Conservation (phyloP, 2,329 filamentous ascomycete species). For the Myriangium duriaei region DNA sequence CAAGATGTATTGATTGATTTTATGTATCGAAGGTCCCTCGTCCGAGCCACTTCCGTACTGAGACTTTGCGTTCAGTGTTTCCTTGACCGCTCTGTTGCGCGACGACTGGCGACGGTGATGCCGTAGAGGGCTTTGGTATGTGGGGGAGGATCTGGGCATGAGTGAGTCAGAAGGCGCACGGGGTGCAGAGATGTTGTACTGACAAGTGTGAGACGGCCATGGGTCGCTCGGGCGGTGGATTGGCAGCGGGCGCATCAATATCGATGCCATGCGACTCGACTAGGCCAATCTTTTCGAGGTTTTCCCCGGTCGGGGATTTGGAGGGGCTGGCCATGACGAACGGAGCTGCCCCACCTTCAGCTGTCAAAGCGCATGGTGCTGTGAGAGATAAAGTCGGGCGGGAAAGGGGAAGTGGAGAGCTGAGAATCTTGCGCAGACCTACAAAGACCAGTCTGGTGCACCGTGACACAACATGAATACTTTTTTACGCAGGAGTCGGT, state of each 20-base stretch:
- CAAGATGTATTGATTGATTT: conserved; percentile 91
- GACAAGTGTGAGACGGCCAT: conserved; percentile 39
- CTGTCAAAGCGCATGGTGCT: conserved; percentile 4
- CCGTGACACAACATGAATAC: too few species aligned
- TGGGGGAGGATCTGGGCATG: conserved; percentile 39
- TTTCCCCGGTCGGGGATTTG: conserved; percentile 5
- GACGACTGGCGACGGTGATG: conserved; percentile 52
- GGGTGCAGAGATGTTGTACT: conserved; percentile 14
- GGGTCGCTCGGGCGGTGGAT: conserved; percentile 27
- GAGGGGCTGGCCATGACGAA: conserved; percentile 17
- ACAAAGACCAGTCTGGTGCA: too few species aligned
- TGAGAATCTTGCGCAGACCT: too few species aligned
- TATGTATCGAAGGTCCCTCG: conserved; percentile 63
- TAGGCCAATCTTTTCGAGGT: conserved; percentile 21
- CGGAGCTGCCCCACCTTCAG: conserved; percentile 8
- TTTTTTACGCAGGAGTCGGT: too few species aligned
- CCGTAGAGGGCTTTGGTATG: conserved; percentile 50
- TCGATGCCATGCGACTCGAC: conserved; percentile 36
- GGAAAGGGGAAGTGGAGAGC: too few species aligned
- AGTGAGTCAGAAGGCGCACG: conserved; percentile 14
- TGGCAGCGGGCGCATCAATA: conserved; percentile 32
- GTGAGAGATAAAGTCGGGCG: too few species aligned
- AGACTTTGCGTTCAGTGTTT: conserved; percentile 82
- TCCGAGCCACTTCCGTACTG: conserved; percentile 70
- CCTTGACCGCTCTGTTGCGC: conserved; percentile 54